Evolutionary conservation across 805 yeast species (phyloP).

Genomic region (Candida loeiensis): DNA sequence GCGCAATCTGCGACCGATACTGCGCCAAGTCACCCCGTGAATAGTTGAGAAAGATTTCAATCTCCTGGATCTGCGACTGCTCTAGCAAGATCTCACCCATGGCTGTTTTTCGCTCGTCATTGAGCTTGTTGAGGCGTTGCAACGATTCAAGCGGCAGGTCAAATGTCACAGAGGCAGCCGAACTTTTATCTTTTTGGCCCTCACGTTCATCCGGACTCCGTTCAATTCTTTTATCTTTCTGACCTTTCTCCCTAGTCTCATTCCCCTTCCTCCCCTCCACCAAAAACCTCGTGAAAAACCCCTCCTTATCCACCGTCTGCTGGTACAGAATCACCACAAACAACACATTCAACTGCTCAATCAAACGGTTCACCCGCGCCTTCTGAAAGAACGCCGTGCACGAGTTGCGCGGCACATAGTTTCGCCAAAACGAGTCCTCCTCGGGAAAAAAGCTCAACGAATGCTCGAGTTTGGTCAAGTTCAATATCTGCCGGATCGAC

Average conservation of each 20-base stretch:
- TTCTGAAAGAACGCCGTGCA: constrained; percentile 38
- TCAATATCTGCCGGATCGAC: constrained; percentile 21
- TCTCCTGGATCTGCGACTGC: constrained; percentile 30
- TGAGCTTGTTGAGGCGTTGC: background rate
- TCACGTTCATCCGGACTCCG: too few relatives aligned
- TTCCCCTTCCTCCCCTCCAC: constrained; percentile 18
- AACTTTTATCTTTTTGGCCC: background rate
- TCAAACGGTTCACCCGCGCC: constrained; percentile 43
- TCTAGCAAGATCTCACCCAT: constrained; percentile 16
- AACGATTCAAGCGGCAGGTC: background rate
- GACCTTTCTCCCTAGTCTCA: constrained; percentile 14
- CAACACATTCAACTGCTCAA: constrained; percentile 48
- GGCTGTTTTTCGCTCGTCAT: background rate
- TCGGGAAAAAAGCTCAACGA: constrained; percentile 29
- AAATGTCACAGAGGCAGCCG: too few relatives aligned
- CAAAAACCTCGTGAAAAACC: constrained; percentile 8
- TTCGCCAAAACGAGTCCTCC: constrained; percentile 17
- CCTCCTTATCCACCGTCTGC: constrained; percentile 13
- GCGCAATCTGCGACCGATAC: constrained; percentile 26
- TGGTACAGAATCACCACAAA: constrained; percentile 35
- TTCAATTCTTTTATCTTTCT: background rate
- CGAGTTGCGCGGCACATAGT: constrained; percentile 7
- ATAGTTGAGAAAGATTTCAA: constrained; percentile 46
- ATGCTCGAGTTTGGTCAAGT: constrained; percentile 28
- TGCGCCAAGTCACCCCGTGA: constrained; percentile 41